phyloP scores from a whole-genome alignment of 2,329 filamentous ascomycete species.

The Thielaviopsis cerberus region DNA sequence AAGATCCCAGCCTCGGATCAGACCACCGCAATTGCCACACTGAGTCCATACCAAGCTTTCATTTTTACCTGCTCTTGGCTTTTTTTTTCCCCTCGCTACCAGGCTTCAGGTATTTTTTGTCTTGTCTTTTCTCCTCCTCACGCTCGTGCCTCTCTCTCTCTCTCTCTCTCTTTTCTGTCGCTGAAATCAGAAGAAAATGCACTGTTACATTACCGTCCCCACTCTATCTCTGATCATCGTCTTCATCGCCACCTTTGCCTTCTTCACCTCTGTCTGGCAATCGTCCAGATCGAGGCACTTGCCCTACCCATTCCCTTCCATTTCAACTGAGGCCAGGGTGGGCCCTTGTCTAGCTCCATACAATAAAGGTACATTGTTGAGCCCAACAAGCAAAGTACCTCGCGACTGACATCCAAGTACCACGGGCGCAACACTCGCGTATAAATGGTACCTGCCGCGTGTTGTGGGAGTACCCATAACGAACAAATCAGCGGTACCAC shows the following conservation, averaged over 20 bases:
- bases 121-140: background rate
- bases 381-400: no score
- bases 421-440: background rate
- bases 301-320: background rate
- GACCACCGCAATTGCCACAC: background rate
- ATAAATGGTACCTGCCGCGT: background rate
- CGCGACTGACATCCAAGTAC: background rate
- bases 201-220: background rate
- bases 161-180: background rate
- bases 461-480: no score
- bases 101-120: background rate
- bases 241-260: background rate
- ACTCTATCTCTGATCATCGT: background rate
- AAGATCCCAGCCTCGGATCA: background rate
- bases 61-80: background rate
- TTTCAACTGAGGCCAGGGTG: no score
- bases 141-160: background rate
- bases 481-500: no score
- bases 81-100: background rate
- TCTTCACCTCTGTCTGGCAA: background rate
- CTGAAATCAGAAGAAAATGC: background rate
- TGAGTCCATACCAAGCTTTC: background rate
- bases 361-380: no score
- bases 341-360: background rate
- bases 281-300: background rate